Evolutionary conservation across 2,329 filamentous ascomycete species (phyloP).

Genomic region (Leptosphaerulina australis): DNA sequence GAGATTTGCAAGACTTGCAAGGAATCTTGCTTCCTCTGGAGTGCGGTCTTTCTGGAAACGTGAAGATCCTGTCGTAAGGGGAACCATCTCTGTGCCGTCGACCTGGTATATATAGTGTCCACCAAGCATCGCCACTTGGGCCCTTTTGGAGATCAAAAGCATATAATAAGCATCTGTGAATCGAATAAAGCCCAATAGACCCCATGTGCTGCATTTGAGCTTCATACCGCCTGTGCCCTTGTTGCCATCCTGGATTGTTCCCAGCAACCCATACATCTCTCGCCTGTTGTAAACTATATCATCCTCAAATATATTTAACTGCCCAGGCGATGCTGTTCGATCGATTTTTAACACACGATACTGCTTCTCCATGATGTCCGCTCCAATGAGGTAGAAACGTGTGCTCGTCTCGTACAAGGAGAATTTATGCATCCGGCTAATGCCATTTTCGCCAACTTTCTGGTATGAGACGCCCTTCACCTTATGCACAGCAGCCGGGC

Average conservation of each 20-base stretch:
- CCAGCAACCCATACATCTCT: constrained; percentile 91
- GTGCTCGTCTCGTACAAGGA: constrained; percentile 96
- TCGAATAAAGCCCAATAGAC: constrained; percentile 89
- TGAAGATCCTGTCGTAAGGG: constrained; percentile 73
- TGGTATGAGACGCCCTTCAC: constrained; percentile 48
- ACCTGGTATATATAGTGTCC: constrained; percentile 96
- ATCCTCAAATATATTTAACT: constrained; percentile 87
- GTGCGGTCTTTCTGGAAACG: constrained; percentile 81
- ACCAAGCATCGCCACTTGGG: constrained; percentile 92
- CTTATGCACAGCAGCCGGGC: constrained; percentile 47
- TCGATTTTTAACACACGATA: constrained; percentile 96
- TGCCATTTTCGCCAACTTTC: constrained; percentile 52
- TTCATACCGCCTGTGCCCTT: constrained; percentile 87
- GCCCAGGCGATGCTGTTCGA: constrained; percentile 77
- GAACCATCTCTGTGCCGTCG: constrained; percentile 89
- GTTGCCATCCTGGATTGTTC: constrained; percentile 94
- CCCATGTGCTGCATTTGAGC: constrained; percentile 89
- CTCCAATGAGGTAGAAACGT: constrained; percentile 91
- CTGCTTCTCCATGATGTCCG: constrained; percentile 84
- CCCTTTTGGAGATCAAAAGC: constrained; percentile 94
- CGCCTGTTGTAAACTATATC: constrained; percentile 91
- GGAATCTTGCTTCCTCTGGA: constrained; percentile 85
- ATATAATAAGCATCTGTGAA: constrained; percentile 98
- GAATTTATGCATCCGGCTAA: constrained; percentile 83
- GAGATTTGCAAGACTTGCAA: constrained; percentile 86